These are phyloP conservation scores for Ceriops decandra DNA, from an alignment of 345 rosid genomes.

Conservation along the genomic window DNA sequence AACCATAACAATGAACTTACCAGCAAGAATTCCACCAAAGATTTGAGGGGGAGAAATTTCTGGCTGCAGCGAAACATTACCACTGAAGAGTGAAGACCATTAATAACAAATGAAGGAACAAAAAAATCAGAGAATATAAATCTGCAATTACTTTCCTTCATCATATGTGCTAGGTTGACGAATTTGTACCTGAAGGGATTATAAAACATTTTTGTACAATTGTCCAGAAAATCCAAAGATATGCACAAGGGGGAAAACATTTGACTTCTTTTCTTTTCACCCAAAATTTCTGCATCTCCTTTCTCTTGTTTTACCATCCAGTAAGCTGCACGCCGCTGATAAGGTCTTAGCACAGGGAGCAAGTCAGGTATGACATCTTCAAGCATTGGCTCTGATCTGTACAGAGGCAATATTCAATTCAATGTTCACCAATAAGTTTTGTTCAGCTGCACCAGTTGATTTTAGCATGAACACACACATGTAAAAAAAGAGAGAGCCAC, in stretches of 20 bases:
- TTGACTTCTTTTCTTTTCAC: slow-evolving; percentile 35
- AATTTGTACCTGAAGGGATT: slow-evolving; percentile 85
- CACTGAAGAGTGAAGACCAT: slow-evolving; percentile 47
- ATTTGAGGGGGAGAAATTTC: slow-evolving; percentile 52
- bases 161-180: background rate
- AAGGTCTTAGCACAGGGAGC: slow-evolving; percentile 80
- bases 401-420: slow-evolving; percentile 15
- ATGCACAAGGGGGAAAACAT: slow-evolving; percentile 65
- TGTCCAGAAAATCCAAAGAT: slow-evolving; percentile 62
- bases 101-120: background rate
- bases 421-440: background rate
- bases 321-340: slow-evolving; percentile 88
- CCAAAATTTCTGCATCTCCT: slow-evolving; percentile 42
- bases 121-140: slow-evolving; percentile 5
- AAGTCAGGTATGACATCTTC: slow-evolving; percentile 60
- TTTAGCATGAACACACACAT: too few relatives aligned
- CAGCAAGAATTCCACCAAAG: slow-evolving; percentile 96
- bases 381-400: slow-evolving; percentile 62
- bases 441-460: too few relatives aligned
- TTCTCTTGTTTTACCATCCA: slow-evolving; percentile 96
- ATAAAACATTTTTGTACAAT: slow-evolving; percentile 65
- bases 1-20: slow-evolving; percentile 35
- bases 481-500: too few relatives aligned
- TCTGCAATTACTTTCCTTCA: slow-evolving; percentile 1
- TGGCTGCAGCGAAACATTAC: slow-evolving; percentile 58